Conservation (phyloP, 2,329 filamentous ascomycete genomes). For the Aspergillus sp. region DNA sequence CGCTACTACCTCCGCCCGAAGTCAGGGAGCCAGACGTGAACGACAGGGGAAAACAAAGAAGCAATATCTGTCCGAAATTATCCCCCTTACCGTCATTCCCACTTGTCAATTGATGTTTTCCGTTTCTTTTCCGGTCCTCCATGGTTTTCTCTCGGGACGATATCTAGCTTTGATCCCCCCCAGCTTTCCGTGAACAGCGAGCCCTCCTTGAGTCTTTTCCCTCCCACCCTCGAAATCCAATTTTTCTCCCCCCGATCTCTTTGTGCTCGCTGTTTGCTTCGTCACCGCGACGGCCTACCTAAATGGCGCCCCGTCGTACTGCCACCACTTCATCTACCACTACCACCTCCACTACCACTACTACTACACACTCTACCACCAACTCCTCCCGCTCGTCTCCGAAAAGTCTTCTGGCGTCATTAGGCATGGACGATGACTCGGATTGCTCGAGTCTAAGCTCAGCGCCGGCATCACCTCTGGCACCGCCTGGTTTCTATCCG, state of each 20-base stretch:
- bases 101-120: conserved; percentile 19
- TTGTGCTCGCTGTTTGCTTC: conserved; percentile 6
- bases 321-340: conserved; percentile 13
- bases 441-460: conserved; percentile 47
- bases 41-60: conserved; percentile 1
- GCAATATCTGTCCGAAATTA: background rate
- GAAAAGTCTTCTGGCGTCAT: conserved; percentile 13
- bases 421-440: conserved; percentile 34
- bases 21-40: conserved; percentile 12
- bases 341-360: conserved; percentile 3
- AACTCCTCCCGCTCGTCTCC: conserved; percentile 16
- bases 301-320: conserved; percentile 13
- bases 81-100: conserved; percentile 7
- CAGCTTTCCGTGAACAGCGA: conserved; percentile 11
- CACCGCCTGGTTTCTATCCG: conserved; percentile 42
- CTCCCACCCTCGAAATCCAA: conserved; percentile 7
- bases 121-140: conserved; percentile 9
- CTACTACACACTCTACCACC: conserved; percentile 7
- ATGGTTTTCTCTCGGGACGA: conserved; percentile 19
- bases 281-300: conserved; percentile 16
- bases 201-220: conserved; percentile 7
- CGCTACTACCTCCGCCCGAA: conserved; percentile 22
- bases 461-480: conserved; percentile 40
- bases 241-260: conserved; percentile 11
- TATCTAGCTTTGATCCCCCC: conserved; percentile 13